A percentile compares a stretch with the other conserved stretches of the same genome.
These are phyloP conservation scores for Coix lacrymajobi DNA, from an alignment of 176 grass and related monocot species.

Conservation along the genomic window DNA sequence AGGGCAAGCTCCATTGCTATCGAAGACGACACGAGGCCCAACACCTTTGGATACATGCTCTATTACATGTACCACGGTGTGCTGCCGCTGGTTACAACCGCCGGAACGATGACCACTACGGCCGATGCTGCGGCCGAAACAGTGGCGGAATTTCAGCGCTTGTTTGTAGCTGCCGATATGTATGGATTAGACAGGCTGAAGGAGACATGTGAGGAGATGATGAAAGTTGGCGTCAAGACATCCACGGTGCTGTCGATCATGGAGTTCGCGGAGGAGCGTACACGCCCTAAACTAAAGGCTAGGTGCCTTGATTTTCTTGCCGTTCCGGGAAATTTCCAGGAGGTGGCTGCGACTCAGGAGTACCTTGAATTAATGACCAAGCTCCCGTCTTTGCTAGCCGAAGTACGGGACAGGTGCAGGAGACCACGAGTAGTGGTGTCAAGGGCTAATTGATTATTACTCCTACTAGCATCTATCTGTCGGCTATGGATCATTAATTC, in stretches of 20 bases:
- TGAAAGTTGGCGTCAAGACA: not conserved
- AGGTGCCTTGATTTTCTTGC: constrained; percentile 26
- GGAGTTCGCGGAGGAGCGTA: not conserved
- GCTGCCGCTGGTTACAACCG: not conserved
- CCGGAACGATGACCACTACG: too few relatives aligned
- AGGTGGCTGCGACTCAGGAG: not conserved
- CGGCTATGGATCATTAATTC: too few relatives aligned
- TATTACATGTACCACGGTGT: not conserved
- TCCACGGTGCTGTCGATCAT: not conserved
- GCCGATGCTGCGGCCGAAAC: not conserved
- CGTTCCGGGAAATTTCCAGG: not conserved
- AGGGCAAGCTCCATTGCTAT: not conserved
- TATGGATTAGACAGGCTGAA: not conserved
- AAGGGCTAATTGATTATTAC: not conserved
- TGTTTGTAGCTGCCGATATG: not conserved
- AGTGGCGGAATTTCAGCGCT: not conserved
- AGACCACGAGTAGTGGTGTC: not conserved
- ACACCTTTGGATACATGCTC: not conserved
- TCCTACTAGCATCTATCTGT: too few relatives aligned
- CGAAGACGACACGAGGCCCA: not conserved
- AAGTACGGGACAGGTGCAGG: not conserved
- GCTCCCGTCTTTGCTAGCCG: not conserved
- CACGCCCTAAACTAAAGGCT: not conserved
- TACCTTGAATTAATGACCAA: constrained; percentile 1
- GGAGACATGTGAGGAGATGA: not conserved